These are phyloP conservation scores for Aspergillus proliferans DNA, from an alignment of 2,329 filamentous ascomycete genomes.

Conservation along the genomic window DNA sequence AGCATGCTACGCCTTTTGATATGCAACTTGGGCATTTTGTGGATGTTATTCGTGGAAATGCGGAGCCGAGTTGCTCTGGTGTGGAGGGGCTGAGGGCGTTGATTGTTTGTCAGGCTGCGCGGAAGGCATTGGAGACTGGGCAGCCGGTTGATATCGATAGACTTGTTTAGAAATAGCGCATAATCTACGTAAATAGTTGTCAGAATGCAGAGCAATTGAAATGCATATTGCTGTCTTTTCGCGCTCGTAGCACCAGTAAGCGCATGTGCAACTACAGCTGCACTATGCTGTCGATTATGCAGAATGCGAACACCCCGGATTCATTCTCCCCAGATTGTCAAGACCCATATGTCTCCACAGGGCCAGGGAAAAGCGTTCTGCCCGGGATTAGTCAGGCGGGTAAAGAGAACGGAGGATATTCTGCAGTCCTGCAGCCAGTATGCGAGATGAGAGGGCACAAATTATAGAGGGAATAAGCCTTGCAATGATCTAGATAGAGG, in stretches of 20 bases:
- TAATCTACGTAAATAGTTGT: neutral
- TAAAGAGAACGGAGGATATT: neutral
- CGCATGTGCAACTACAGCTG: no score
- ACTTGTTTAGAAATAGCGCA: neutral
- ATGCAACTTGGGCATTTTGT: slow-evolving; percentile 49
- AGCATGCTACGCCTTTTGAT: slow-evolving; percentile 45
- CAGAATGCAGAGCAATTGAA: no score
- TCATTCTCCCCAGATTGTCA: neutral
- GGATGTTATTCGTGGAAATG: slow-evolving; percentile 40
- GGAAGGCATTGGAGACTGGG: slow-evolving; percentile 37
- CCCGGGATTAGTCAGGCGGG: neutral
- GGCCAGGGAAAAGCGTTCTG: neutral
- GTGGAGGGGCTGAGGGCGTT: slow-evolving; percentile 48
- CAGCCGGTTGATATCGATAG: slow-evolving; percentile 27
- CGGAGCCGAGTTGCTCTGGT: slow-evolving; percentile 43
- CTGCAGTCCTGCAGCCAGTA: neutral
- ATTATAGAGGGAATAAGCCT: neutral
- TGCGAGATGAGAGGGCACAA: neutral
- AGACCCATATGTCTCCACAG: neutral
- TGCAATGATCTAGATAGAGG: neutral
- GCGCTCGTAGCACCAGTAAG: no score
- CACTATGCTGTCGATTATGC: no score
- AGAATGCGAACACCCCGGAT: neutral
- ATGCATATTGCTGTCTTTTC: no score
- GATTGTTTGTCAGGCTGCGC: slow-evolving; percentile 48